Evolutionary conservation across 2,329 filamentous ascomycete genomes (phyloP), one percentile per base, ranked within the genome.

Genomic region (Tolypocladium album): DNA sequence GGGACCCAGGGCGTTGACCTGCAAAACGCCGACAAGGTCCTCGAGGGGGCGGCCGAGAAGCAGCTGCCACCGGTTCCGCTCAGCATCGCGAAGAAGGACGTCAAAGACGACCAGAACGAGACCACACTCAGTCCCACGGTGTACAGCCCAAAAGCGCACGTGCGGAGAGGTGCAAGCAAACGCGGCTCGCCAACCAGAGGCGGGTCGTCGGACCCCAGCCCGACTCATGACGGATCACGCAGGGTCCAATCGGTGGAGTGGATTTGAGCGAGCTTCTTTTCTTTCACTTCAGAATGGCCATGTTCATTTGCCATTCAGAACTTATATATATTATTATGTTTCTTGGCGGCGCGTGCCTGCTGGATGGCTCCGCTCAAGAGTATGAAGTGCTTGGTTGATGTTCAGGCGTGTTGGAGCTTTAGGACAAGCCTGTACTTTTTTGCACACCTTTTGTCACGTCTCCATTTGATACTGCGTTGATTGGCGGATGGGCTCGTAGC

Each of bases 111-210:
- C 3, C 67, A 71, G 3, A 68, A 71, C 15, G 66, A 74, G 38
- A 69, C 72, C 27, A 79, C 75, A 1, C 72, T 85, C 3, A 82
- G 76, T 60, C 78, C 83, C 3, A 74, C 76, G 1, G 79, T 84
- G 5, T 85, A 85, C 67, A 76, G 72, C 59, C 78, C 80, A 0
- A 68, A 73, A 24, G 22, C 17, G 22, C 22, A 39, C 11, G 5
- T 45, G 42, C 17, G 36, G 38, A 39, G 22, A 58, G 50, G 7
- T 2, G 20, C n/a, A 9, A 56, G 43, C 45, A 55, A 5, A 24
- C 45, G 56, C 24, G 42, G 22, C 22, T 40, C 22, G 12, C 52
- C 59, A 9, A 20, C 27, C 22, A 24, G 22, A 31, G 39, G 34
- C 27, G 45, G 58, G 38, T 40, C 58, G 2, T 52, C 53, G 17